Base-by-base conservation (phyloP, 331 rosid genomes). In the Acacia pycnantha region DNA sequence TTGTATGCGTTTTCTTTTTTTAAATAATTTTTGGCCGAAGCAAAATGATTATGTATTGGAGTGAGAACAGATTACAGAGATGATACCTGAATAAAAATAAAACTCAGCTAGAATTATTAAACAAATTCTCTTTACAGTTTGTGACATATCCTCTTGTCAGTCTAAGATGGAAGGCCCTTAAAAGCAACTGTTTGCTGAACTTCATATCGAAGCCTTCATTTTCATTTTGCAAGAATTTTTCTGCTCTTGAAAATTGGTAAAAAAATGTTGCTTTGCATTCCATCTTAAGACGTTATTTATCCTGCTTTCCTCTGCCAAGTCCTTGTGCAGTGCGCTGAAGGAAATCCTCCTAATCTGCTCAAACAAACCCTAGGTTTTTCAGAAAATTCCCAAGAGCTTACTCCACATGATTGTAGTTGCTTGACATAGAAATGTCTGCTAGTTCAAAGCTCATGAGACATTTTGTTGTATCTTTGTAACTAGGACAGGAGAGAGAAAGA, bases 191-290 rank as follows among this genome's bases (percentile, higher is more conserved):
- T 70, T 40, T 29, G 33, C 35, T 65, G 80, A 65, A 73, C 31
- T 51, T 67, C 51, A 31, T 35, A 72, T 21, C 33, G 64, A 78
- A 73, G 26, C 48, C 76, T 29, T 29, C 24, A 13, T 50, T 73
- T 19, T 70, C 69, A 11, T 83, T 83, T n/a, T 65, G 54, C 41
- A 51, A 72, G 72, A 80, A 59, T 18, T 79, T 59, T 72, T 41
- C n/a, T 72, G 73, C 51, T 65, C 51, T 29, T 59, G 29, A 40
- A n/a, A 64, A 18, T 62, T 64, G n/a, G 22, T 6, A 18, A 3
- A 9, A 35, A 10, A 41, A 11, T 13, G 6, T 21, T 37, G 50
- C 53, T 11, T 41, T 41, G 19, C 51, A 41, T 1, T 69, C 53
- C 53, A 41, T 22, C 74, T 31, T 40, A n/a, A 69, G 50, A 69